Evolutionary conservation across 257 asterid species (phyloP).

Genomic region (Perilla frutescens): DNA sequence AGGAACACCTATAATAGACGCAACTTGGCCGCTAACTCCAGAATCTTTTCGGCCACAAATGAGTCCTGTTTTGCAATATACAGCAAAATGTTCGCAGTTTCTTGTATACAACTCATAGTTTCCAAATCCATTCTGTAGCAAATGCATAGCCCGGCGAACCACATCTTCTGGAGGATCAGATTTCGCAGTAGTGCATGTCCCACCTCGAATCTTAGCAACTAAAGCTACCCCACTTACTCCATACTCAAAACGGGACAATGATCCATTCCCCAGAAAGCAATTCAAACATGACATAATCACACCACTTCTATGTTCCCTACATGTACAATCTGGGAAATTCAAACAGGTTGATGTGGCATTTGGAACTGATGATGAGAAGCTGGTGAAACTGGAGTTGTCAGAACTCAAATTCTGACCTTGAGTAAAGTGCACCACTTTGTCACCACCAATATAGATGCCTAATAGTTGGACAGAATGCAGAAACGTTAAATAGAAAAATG

Average conservation of each 20-base stretch:
- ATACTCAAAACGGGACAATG: constrained; percentile 31
- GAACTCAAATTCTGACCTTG: not conserved
- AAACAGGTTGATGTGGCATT: constrained; percentile 21
- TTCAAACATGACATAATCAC: constrained; percentile 41
- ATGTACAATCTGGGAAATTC: constrained; percentile 37
- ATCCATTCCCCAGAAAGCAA: constrained; percentile 37
- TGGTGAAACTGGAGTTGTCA: not conserved
- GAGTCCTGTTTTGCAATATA: constrained; percentile 36
- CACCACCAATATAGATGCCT: constrained; percentile 36
- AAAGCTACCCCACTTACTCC: constrained; percentile 24
- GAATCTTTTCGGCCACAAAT: constrained; percentile 7
- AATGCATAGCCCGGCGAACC: constrained; percentile 38
- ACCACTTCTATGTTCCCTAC: constrained; percentile 7
- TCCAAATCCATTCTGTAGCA: constrained; percentile 39
- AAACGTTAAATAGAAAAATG: too few relatives aligned
- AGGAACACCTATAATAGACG: constrained; percentile 26
- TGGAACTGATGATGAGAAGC: constrained; percentile 16
- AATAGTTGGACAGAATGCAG: not conserved
- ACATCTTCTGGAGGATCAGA: constrained; percentile 29
- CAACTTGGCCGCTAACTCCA: constrained; percentile 38
- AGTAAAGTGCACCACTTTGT: constrained; percentile 31
- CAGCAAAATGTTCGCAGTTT: constrained; percentile 40
- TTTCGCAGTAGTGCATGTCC: constrained; percentile 38
- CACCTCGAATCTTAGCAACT: constrained; percentile 35
- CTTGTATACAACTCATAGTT: constrained; percentile 24